Base-by-base conservation (phyloP, 805 yeast species). In the Candida manassasensis region DNA sequence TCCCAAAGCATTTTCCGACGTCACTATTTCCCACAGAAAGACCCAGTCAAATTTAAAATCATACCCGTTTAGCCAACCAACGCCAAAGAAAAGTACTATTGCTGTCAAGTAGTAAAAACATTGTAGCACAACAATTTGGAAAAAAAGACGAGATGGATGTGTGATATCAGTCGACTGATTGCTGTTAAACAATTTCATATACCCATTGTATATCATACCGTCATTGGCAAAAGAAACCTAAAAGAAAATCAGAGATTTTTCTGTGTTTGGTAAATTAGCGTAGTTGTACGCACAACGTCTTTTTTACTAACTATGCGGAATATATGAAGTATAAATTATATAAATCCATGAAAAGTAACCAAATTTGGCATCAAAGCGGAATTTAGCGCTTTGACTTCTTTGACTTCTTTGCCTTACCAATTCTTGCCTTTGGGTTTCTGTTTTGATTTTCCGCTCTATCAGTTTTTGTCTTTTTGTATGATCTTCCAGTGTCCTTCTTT, bases 81-180 rank as follows among this genome's bases (percentile, higher is more conserved):
- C 73, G 25, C 81, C 63, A 41, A 73, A 75, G 44, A 88, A 82
- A 29, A 86, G 57, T 5, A 81, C 52, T 1, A 74, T 53, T 2
- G 95, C 96, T 2, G 86, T 74, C 4, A 73, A 49, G 50, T 90
- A 90, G 61, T 89, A 89, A 39, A 85, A 77, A 24, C 77, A 52
- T 55, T 90, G 98, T 17, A 90, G 61, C 15, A 85, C 62, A 4
- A 87, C 56, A 13, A 90, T 90, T 57, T 90, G 97, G 28, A 76
- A 35, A 16, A 57, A 34, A 6, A 61, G 46, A 40, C 57, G 59
- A 2, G 60, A 48, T 4, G 67, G 67, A 41, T 52, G 60, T 16
- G 56, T 57, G 24, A 50, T 50, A 30, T 59, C 64, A 14, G 55
- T 47, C 1, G 58, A 46, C 25, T 43, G 48, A 17, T 39, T 43